Evolutionary conservation across 768 basidiomycete species (phyloP).

Genomic region (Flagelloscypha sp.): DNA sequence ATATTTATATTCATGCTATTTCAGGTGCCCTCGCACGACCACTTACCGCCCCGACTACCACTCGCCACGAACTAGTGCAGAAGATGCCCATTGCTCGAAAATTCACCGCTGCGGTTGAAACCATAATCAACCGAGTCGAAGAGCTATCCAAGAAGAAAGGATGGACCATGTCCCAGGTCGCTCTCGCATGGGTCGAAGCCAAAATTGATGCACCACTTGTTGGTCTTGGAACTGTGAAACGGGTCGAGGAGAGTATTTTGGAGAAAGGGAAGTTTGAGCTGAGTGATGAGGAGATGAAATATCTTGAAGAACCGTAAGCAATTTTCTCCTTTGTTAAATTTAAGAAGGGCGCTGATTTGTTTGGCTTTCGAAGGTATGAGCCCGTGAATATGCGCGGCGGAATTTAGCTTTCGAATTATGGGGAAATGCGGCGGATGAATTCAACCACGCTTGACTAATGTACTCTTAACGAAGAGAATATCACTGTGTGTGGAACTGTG

Average conservation of each 20-base stretch:
- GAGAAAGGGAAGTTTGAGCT: slow-evolving; percentile 27
- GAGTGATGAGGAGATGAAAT: slow-evolving; percentile 33
- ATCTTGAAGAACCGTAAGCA: slow-evolving; percentile 33
- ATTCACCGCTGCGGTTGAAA: slow-evolving; percentile 20
- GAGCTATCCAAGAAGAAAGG: slow-evolving; percentile 31
- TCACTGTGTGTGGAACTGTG: too few species aligned
- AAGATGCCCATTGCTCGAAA: slow-evolving; percentile 18
- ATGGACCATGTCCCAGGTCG: slow-evolving; percentile 36
- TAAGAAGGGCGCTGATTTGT: too few species aligned
- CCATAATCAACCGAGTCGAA: slow-evolving; percentile 32
- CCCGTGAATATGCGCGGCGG: too few species aligned
- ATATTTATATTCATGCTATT: slow-evolving; percentile 2
- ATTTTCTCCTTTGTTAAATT: too few species aligned
- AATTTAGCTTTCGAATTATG: too few species aligned
- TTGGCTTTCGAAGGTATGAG: too few species aligned
- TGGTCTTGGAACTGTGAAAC: slow-evolving; percentile 24
- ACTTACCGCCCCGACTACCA: slow-evolving; percentile 16
- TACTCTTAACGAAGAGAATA: too few species aligned
- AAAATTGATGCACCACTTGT: slow-evolving; percentile 39
- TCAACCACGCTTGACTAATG: too few species aligned
- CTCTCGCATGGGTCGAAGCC: slow-evolving; percentile 30
- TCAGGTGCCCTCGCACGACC: slow-evolving; percentile 28
- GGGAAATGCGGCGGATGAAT: too few species aligned
- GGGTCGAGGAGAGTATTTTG: slow-evolving; percentile 13
- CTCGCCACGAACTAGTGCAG: slow-evolving; percentile 8